Percentiles rank a stretch among this genome's conserved stretches.
Evolutionary conservation across 2,329 filamentous ascomycete genomes (phyloP).

Genomic region (Colletotrichum sp.): DNA sequence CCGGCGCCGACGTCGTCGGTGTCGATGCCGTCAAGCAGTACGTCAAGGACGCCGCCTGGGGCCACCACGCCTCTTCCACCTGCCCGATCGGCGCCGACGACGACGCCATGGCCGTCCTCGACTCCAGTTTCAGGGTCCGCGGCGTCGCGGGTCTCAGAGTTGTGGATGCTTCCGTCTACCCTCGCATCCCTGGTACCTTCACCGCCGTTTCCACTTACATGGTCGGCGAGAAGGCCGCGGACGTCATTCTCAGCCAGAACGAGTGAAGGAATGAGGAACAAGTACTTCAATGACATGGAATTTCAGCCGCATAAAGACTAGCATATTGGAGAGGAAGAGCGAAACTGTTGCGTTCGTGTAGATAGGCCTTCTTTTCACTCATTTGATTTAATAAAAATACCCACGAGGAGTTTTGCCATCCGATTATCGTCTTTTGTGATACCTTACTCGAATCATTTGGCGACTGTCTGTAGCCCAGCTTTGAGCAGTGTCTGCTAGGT

Average conservation of each 20-base stretch:
- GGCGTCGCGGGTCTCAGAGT: constrained; percentile 49
- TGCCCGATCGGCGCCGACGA: constrained; percentile 35
- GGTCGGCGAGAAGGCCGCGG: constrained; percentile 36
- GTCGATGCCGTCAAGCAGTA: constrained; percentile 25
- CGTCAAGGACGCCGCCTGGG: constrained; percentile 34
- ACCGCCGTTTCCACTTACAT: constrained; percentile 35
- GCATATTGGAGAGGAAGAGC: neutral
- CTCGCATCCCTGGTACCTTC: constrained; percentile 35
- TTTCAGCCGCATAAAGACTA: neutral
- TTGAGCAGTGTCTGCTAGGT: neutral
- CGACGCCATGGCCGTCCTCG: constrained; percentile 45
- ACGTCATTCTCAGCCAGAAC: constrained; percentile 28
- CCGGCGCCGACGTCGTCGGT: constrained; percentile 19
- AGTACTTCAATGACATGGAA: neutral
- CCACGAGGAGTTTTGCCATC: neutral
- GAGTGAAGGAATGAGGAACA: neutral
- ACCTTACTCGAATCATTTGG: neutral
- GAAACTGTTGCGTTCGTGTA: neutral
- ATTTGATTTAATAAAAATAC: neutral
- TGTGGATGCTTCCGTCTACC: constrained; percentile 50
- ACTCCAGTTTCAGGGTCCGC: constrained; percentile 51
- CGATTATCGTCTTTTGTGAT: neutral
- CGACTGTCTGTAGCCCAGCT: neutral
- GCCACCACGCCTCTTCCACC: constrained; percentile 36
- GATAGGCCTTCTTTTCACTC: neutral